Base-by-base conservation (phyloP, 345 rosid genomes). In the Aquilaria yunnanensis region DNA sequence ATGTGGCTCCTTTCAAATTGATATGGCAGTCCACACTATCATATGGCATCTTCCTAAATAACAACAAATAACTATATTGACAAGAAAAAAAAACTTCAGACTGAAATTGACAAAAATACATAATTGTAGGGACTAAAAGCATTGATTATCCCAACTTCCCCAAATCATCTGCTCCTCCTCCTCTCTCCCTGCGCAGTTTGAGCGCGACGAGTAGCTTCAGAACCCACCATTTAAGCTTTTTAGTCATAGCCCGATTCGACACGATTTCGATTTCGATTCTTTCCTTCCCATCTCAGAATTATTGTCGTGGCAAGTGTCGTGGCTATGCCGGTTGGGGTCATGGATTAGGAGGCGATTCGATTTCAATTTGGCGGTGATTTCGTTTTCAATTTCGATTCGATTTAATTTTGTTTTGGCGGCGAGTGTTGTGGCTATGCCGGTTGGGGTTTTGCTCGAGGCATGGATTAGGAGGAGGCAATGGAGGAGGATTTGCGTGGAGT, bases 401-500 rank as follows among this genome's bases (percentile, higher is more conserved):
- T 62, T 32, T 70, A 47, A 34, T 75, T 37, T 69, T 72, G 80
- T 72, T 61, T 67, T 90, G 75, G 75, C 70, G 16, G 76, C 78
- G 69, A 88, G 87, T 10, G 71, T 81, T 37, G 84, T 75, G 14
- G 83, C 69, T 46, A 67, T 90, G 79, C 70, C 77, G 23, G 70
- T 85, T 1, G 83, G 90, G 31, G 80, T 87, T 23, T 81, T 64
- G 49, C 23, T 79, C 51, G 97, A 97, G 2, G 74, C 82, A 3
- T 76, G 81, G 84, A 75, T 88, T 46, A 80, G 98, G 80, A 78
- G 86, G 59, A 75, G 92, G 62, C 97, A 86, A 64, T 86, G 95
- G 96, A 74, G 76, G 73, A 78, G 81, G 63, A 72, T 86, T 5
- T 79, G 81, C 67, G 67, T 55, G 70, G 88, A 75, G 48, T 49